phyloP scores from a whole-genome alignment of 2,329 filamentous ascomycete genomes.

The Beauveria asiatica region DNA sequence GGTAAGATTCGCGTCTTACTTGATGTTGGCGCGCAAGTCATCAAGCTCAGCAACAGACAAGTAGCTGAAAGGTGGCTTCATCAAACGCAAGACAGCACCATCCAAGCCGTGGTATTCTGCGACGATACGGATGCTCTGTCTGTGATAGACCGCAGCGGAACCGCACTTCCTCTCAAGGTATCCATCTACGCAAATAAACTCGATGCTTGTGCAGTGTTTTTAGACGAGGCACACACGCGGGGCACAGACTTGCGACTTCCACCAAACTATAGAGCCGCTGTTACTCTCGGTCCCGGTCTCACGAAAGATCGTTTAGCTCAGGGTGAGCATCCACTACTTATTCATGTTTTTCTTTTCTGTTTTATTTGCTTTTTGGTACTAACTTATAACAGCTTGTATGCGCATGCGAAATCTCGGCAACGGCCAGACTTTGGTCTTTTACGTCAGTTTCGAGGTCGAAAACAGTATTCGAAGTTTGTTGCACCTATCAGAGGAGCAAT shows the following conservation, averaged over 20 bases:
- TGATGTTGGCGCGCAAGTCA: slow-evolving; percentile 62
- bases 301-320: slow-evolving; percentile 64
- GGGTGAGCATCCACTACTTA: slow-evolving; percentile 33
- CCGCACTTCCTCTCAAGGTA: slow-evolving; percentile 39
- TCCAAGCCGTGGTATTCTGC: slow-evolving; percentile 45
- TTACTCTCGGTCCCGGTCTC: slow-evolving; percentile 56
- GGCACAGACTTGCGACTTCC: slow-evolving; percentile 62
- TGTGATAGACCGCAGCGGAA: slow-evolving; percentile 41
- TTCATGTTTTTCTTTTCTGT: background rate
- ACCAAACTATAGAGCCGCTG: slow-evolving; percentile 47
- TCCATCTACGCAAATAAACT: slow-evolving; percentile 52
- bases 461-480: slow-evolving; percentile 35
- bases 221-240: slow-evolving; percentile 63
- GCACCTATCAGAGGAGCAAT: background rate
- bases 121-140: slow-evolving; percentile 44
- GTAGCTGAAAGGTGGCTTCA: slow-evolving; percentile 30
- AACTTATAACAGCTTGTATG: slow-evolving; percentile 49
- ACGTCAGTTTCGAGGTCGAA: slow-evolving; percentile 49
- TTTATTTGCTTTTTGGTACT: background rate
- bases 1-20: slow-evolving; percentile 48
- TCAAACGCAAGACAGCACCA: background rate
- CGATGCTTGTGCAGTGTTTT: slow-evolving; percentile 53
- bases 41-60: slow-evolving; percentile 51
- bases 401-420: slow-evolving; percentile 60
- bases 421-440: slow-evolving; percentile 58